A percentile compares a stretch with the other conserved stretches of the same genome.
phyloP scores from a whole-genome alignment of 352 stramenopile genomes.

The Blastocystis sp. region DNA sequence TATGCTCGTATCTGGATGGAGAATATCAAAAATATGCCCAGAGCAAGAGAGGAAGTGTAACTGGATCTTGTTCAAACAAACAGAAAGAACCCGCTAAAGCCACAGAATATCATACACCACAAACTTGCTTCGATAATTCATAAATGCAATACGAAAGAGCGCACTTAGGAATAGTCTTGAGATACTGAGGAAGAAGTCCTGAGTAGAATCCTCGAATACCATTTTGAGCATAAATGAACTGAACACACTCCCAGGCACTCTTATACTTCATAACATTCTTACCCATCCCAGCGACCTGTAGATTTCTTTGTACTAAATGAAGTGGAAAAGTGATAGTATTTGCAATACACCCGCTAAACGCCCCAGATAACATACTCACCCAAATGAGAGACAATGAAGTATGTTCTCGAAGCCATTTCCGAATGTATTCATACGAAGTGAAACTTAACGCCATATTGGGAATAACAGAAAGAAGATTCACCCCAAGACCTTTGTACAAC shows the following conservation, averaged over 20 bases:
- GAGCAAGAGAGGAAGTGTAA: neutral
- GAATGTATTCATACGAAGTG: constrained; percentile 67
- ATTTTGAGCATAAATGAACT: constrained; percentile 39
- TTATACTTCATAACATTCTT: constrained; percentile 45
- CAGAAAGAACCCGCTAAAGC: neutral
- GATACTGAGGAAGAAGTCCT: constrained; percentile 64
- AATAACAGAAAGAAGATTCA: constrained; percentile 66
- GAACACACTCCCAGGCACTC: constrained; percentile 26
- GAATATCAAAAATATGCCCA: constrained; percentile 34
- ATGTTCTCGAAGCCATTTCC: constrained; percentile 35
- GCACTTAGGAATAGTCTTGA: constrained; percentile 66
- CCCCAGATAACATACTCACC: constrained; percentile 55
- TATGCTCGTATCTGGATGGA: constrained; percentile 67
- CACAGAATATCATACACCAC: constrained; percentile 40
- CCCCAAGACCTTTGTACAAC: constrained; percentile 56
- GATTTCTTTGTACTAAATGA: constrained; percentile 63
- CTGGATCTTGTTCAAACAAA: constrained; percentile 2
- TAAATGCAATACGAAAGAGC: constrained; percentile 62
- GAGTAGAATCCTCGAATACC: constrained; percentile 58
- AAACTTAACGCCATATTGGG: constrained; percentile 68
- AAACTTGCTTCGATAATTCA: constrained; percentile 55
- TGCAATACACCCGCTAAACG: constrained; percentile 37
- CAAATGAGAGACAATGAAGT: constrained; percentile 42
- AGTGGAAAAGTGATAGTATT: constrained; percentile 68
- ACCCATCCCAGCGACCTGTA: constrained; percentile 55